These are phyloP conservation scores for Colletotrichum spaethianum DNA, from an alignment of 2,329 filamentous ascomycete species.

Conservation along the genomic window DNA sequence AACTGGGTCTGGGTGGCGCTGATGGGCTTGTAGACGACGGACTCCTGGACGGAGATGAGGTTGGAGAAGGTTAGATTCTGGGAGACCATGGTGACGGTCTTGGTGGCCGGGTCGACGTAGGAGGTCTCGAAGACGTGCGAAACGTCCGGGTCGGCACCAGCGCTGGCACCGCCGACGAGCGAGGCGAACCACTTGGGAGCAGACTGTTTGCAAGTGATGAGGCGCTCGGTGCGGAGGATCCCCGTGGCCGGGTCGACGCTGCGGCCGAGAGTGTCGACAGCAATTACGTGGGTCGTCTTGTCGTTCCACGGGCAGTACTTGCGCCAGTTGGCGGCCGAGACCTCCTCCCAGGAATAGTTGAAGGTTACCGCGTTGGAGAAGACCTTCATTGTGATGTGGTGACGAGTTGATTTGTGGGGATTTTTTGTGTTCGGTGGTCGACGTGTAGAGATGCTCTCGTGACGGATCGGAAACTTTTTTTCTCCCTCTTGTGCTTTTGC, in stretches of 20 bases:
- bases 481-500: background rate
- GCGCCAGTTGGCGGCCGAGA: constrained; percentile 96
- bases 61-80: constrained; percentile 96
- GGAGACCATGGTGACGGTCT: constrained; percentile 96
- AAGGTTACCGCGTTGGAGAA: constrained; percentile 92
- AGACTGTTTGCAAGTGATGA: constrained; percentile 73
- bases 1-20: constrained; percentile 79
- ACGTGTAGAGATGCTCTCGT: constrained; percentile 1
- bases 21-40: constrained; percentile 84
- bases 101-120: constrained; percentile 87
- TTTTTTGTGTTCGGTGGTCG: background rate
- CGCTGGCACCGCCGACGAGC: constrained; percentile 77
- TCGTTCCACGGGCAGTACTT: constrained; percentile 99
- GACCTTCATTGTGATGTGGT: constrained; percentile 82
- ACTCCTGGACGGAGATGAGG: constrained; percentile 92
- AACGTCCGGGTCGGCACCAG: constrained; percentile 70
- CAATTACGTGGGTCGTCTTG: constrained; percentile 95
- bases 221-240: constrained; percentile 73
- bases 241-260: constrained; percentile 68
- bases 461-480: background rate
- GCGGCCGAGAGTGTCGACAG: constrained; percentile 92
- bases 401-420: constrained; percentile 23
- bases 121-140: constrained; percentile 95
- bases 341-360: constrained; percentile 98
- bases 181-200: constrained; percentile 86